Evolutionary conservation across 2,329 filamentous ascomycete genomes (phyloP).

Genomic region (Pseudogymnoascus sp.): DNA sequence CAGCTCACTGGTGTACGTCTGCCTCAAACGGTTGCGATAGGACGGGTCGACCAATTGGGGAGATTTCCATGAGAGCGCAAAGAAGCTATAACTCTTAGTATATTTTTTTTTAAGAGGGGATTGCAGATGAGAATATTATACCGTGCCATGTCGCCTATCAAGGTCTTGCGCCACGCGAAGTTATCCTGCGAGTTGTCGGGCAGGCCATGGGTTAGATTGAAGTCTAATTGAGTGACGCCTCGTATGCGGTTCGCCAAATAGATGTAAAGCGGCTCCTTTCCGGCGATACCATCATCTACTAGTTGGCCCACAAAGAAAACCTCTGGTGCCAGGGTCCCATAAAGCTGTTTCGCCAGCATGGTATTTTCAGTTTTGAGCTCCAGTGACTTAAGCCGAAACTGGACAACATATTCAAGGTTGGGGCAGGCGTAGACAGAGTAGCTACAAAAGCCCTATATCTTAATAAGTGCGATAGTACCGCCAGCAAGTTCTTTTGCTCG

Average conservation of each 20-base stretch:
- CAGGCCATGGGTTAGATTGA: slow-evolving; percentile 30
- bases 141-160: slow-evolving; percentile 30
- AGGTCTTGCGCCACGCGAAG: slow-evolving; percentile 29
- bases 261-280: slow-evolving; percentile 30
- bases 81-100: slow-evolving; percentile 28
- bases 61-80: slow-evolving; percentile 33
- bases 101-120: not conserved
- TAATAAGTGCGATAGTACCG: slow-evolving; percentile 28
- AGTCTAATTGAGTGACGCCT: slow-evolving; percentile 32
- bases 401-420: slow-evolving; percentile 29
- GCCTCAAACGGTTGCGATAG: slow-evolving; percentile 22
- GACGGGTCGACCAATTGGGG: slow-evolving; percentile 26
- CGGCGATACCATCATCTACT: slow-evolving; percentile 17
- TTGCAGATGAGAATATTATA: not conserved
- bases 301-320: slow-evolving; percentile 27
- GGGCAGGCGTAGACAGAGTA: slow-evolving; percentile 35
- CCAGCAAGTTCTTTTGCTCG: slow-evolving; percentile 26
- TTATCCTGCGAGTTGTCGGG: slow-evolving; percentile 31
- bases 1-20: slow-evolving; percentile 29
- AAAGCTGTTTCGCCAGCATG: slow-evolving; percentile 26
- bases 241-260: slow-evolving; percentile 32
- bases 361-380: slow-evolving; percentile 28
- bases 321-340: slow-evolving; percentile 27
- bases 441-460: slow-evolving; percentile 33
- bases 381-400: slow-evolving; percentile 33